phyloP scores from a whole-genome alignment of 805 yeast genomes.

The Candida rishiriensis region DNA sequence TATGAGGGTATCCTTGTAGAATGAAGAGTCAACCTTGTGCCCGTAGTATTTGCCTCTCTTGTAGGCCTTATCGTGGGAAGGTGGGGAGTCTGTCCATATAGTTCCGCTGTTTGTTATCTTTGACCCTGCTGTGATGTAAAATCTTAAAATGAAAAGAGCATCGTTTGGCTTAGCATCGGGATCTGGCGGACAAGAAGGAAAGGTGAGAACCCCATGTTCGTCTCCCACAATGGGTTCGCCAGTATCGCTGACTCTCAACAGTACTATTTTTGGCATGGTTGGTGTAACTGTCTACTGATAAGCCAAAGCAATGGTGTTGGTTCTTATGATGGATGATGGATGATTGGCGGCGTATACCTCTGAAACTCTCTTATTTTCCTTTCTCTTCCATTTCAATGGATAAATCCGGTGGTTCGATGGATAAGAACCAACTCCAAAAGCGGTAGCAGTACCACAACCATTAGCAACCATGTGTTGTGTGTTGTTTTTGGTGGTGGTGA shows the following conservation, averaged over 20 bases:
- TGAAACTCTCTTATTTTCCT: no score
- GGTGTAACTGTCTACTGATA: not conserved
- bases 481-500: no score
- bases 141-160: slow-evolving; percentile 44
- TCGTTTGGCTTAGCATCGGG: slow-evolving; percentile 28
- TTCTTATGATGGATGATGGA: no score
- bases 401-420: no score
- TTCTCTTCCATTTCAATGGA: no score
- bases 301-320: no score
- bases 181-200: slow-evolving; percentile 43
- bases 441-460: no score
- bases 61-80: slow-evolving; percentile 37
- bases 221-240: slow-evolving; percentile 43
- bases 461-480: no score
- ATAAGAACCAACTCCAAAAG: no score
- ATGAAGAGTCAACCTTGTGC: slow-evolving; percentile 47
- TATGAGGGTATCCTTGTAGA: slow-evolving; percentile 59
- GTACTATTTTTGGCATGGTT: slow-evolving; percentile 35
- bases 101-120: slow-evolving; percentile 65
- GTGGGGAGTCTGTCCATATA: slow-evolving; percentile 72
- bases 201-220: slow-evolving; percentile 44
- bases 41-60: slow-evolving; percentile 53
- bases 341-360: no score
- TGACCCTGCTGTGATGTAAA: slow-evolving; percentile 73
- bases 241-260: slow-evolving; percentile 40